Percentiles rank a stretch among this genome's conserved stretches.
Evolutionary conservation across 148 eudicot genomes (phyloP).

Genomic region (Agrostemma githago): DNA sequence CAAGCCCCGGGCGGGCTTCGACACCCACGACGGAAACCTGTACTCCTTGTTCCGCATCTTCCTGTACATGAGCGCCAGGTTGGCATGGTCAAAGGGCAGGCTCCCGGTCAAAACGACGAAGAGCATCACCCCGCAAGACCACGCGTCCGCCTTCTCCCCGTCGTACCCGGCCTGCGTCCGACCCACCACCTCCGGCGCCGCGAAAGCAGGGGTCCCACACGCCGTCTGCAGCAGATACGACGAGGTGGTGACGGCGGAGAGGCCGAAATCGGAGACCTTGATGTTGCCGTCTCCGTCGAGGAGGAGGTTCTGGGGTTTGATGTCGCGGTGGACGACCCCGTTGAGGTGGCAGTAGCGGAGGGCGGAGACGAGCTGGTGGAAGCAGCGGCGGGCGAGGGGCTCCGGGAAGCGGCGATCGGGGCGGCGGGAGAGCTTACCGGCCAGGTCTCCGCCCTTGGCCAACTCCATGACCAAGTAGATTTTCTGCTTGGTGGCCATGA

Average conservation of each 20-base stretch:
- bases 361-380: constrained; percentile 60
- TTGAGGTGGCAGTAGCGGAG: constrained; percentile 58
- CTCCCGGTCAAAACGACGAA: constrained; percentile 51
- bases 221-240: constrained; percentile 46
- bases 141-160: constrained; percentile 71
- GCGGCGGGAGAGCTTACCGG: constrained; percentile 36
- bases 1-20: constrained; percentile 40
- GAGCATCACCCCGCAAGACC: constrained; percentile 78
- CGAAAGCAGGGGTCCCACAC: constrained; percentile 66
- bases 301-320: constrained; percentile 73
- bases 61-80: constrained; percentile 53
- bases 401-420: constrained; percentile 50
- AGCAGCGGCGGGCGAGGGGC: constrained; percentile 41
- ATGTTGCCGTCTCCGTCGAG: constrained; percentile 47
- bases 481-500: constrained; percentile 61
- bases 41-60: constrained; percentile 48
- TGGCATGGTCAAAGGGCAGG: constrained; percentile 67
- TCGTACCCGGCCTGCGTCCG: constrained; percentile 46
- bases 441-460: constrained; percentile 70
- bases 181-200: constrained; percentile 57
- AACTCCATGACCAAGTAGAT: constrained; percentile 77
- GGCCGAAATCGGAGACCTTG: constrained; percentile 66
- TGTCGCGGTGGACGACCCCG: constrained; percentile 71
- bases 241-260: constrained; percentile 43
- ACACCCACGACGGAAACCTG: constrained; percentile 45